phyloP scores from a whole-genome alignment of 2,329 filamentous ascomycete species.

The Aspergillus arachidicola region DNA sequence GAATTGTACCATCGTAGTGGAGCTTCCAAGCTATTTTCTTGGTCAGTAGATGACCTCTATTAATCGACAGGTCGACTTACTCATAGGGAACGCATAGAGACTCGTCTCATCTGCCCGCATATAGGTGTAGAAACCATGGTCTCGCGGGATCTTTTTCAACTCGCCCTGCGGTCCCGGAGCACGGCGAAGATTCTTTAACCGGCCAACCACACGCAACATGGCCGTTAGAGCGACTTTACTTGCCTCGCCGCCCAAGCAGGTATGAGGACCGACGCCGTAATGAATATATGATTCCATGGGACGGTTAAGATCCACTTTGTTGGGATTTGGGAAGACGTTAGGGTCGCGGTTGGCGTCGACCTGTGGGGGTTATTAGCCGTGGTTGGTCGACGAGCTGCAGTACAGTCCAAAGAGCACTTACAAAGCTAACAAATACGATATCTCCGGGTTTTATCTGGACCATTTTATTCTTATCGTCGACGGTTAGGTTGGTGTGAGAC shows the following conservation, averaged over 20 bases:
- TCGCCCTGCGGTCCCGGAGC: conserved; percentile 66
- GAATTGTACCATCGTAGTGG: not conserved
- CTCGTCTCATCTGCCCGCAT: conserved; percentile 66
- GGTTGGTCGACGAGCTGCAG: conserved; percentile 52
- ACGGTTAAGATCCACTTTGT: conserved; percentile 63
- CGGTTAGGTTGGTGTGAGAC: conserved; percentile 49
- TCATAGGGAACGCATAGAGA: conserved; percentile 54
- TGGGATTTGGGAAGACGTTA: conserved; percentile 62
- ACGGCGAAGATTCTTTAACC: conserved; percentile 61
- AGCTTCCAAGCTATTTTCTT: not conserved
- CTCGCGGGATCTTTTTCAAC: conserved; percentile 64
- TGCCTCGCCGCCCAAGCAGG: conserved; percentile 63
- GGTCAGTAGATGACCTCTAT: not conserved
- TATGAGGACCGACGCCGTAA: conserved; percentile 64
- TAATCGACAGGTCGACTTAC: conserved; percentile 24
- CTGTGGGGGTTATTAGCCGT: conserved; percentile 36
- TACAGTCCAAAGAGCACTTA: conserved; percentile 57
- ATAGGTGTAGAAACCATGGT: conserved; percentile 61
- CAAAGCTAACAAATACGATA: conserved; percentile 66
- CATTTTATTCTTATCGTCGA: conserved; percentile 55
- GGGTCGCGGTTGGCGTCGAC: conserved; percentile 58
- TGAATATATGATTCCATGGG: conserved; percentile 67
- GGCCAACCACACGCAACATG: conserved; percentile 68
- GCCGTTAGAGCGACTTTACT: conserved; percentile 65
- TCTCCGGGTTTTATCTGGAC: conserved; percentile 59